Percentiles rank a stretch among this genome's conserved stretches.
phyloP scores from a whole-genome alignment of 768 basidiomycete genomes.

The Leccinum longicurvipes region DNA sequence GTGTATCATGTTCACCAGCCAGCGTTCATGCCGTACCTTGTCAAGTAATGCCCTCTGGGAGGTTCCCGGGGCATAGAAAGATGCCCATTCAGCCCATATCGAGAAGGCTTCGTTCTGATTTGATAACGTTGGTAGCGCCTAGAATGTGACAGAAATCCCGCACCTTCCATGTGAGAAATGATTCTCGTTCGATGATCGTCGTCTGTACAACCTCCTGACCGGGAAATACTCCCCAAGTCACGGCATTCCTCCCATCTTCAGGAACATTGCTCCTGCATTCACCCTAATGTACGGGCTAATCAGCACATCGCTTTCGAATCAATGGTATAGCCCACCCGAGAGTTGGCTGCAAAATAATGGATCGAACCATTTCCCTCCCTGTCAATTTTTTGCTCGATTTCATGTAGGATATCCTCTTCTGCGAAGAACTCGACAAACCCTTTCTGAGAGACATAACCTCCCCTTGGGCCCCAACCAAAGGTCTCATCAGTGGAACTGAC shows the following conservation, averaged over 20 bases:
- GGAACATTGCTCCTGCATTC: constrained; percentile 77
- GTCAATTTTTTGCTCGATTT: constrained; percentile 55
- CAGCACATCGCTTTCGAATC: neutral
- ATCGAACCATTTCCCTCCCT: constrained; percentile 62
- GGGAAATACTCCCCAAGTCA: constrained; percentile 98
- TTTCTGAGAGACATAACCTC: constrained; percentile 97
- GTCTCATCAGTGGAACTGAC: constrained; percentile 67
- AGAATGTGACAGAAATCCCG: constrained; percentile 12
- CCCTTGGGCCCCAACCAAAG: constrained; percentile 91
- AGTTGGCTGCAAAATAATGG: constrained; percentile 84
- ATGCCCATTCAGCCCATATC: constrained; percentile 94
- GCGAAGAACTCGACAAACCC: constrained; percentile 97
- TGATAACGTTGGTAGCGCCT: neutral
- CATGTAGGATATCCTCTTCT: constrained; percentile 51
- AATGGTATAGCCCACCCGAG: constrained; percentile 45
- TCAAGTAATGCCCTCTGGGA: constrained; percentile 73
- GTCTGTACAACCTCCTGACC: constrained; percentile 95
- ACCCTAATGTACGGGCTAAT: constrained; percentile 44
- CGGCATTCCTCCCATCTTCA: constrained; percentile 82
- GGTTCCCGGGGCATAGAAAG: constrained; percentile 76
- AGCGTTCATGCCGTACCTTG: constrained; percentile 63
- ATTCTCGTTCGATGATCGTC: constrained; percentile 93
- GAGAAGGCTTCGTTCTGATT: constrained; percentile 91
- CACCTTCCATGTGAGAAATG: constrained; percentile 97
- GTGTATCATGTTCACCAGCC: too few relatives aligned